Evolutionary conservation across 805 yeast genomes (phyloP), one percentile per base, ranked within the genome.

Genomic region (Ogataea haglerorum): DNA sequence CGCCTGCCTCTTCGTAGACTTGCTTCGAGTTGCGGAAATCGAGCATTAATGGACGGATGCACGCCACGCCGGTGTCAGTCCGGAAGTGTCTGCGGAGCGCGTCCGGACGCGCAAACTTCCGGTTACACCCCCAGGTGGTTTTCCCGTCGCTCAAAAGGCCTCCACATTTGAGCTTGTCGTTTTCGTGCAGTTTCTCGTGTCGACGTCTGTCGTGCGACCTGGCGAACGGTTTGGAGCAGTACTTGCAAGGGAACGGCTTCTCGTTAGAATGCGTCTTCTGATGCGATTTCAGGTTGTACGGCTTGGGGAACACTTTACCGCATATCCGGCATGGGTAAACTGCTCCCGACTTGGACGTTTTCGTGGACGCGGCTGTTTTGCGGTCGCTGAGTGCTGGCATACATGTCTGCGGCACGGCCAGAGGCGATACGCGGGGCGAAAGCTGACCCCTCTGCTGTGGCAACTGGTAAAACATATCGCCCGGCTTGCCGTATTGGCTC

Each of bases 21-120:
- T 30, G 43, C 17, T 39, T 46, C 30, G 42, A 23, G 72, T 34
- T 42, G 28, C 42, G 41, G 29, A 40, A 82, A 45, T 80, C 87
- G 24, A 72, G 76, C 69, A 81, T 70, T 46, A 83, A 65, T 3
- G 86, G 85, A 45, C 72, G 67, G 38, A 84, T 75, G 56, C 93
- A 84, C 14, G 69, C 61, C 68, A 82, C 74, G 1, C 93, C 93
- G 0, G 85, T 76, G 45, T 82, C 91, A 2, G 90, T 80, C 41
- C 85, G 65, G 55, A 83, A 82, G 54, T 84, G 93, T 37, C 91
- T 70, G 2, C 85, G 79, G 29, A 84, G 67, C 0, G 91, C 93
- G 58, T 85, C 93, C 2, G 85, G 80, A 30, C 93, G 67, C 5
- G 90, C 88, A 60, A 84, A 84, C 47, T 72, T 69, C 55, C 79